phyloP scores from a whole-genome alignment of 148 eudicot genomes.

The Rhododendron simsii region DNA sequence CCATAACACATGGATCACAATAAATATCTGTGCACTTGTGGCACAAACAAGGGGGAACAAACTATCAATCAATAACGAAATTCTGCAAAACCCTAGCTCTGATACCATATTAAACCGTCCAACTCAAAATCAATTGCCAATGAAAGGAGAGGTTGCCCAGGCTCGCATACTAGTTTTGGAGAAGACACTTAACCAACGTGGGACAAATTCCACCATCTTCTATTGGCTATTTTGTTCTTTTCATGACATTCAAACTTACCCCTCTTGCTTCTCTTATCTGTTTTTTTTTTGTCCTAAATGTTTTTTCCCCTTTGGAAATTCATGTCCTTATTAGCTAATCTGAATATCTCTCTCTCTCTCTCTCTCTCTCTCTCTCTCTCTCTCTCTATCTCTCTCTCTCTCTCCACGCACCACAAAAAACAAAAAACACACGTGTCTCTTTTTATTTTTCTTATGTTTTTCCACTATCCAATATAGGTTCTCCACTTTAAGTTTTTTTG shows the following conservation, averaged over 20 bases:
- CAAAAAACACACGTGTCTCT: neutral
- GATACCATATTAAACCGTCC: no score
- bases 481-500: neutral
- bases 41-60: no score
- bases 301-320: neutral
- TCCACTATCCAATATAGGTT: neutral
- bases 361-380: neutral
- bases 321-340: neutral
- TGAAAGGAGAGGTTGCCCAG: no score
- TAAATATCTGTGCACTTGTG: no score
- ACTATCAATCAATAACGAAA: no score
- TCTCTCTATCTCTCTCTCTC: neutral
- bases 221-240: neutral
- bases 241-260: neutral
- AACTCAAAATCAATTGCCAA: no score
- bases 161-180: no score
- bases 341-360: neutral
- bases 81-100: no score
- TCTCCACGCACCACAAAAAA: neutral
- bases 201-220: no score
- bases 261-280: neutral
- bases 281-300: neutral
- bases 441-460: neutral
- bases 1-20: no score
- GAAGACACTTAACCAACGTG: no score